Conservation (phyloP, 129 eudicot genomes). For the Mikania micrantha region DNA sequence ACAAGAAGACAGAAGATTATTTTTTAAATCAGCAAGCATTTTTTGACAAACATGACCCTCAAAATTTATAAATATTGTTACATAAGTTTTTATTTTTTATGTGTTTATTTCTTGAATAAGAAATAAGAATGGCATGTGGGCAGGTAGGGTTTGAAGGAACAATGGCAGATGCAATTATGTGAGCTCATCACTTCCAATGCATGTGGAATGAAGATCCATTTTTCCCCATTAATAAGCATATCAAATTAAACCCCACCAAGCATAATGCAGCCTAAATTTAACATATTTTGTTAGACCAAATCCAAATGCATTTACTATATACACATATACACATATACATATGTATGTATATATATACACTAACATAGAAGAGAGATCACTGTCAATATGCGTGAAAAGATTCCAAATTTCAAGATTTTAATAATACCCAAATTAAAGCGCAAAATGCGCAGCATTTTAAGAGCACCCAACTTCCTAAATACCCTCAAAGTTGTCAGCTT, state of each 20-base stretch:
- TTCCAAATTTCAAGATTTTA: constrained; percentile 24
- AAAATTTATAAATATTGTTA: too few relatives aligned
- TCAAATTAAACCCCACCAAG: constrained; percentile 3
- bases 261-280: constrained; percentile 15
- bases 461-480: constrained; percentile 33
- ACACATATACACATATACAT: neutral
- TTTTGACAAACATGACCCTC: too few relatives aligned
- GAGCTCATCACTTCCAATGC: constrained; percentile 42
- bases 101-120: neutral
- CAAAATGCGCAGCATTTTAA: constrained; percentile 34
- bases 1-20: too few relatives aligned
- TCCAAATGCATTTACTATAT: neutral
- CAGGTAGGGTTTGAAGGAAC: constrained; percentile 25
- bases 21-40: too few relatives aligned
- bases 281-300: constrained; percentile 7
- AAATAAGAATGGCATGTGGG: constrained; percentile 25
- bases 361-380: neutral
- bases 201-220: constrained; percentile 24
- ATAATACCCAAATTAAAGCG: constrained; percentile 11
- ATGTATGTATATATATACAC: too few relatives aligned
- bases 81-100: neutral
- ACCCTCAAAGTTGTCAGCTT: constrained; percentile 24
- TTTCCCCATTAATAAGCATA: constrained; percentile 17
- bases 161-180: neutral
- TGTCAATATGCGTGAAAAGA: constrained; percentile 26